Conservation (phyloP, 2,329 filamentous ascomycete species). For the Teratosphaeria gauchensis region DNA sequence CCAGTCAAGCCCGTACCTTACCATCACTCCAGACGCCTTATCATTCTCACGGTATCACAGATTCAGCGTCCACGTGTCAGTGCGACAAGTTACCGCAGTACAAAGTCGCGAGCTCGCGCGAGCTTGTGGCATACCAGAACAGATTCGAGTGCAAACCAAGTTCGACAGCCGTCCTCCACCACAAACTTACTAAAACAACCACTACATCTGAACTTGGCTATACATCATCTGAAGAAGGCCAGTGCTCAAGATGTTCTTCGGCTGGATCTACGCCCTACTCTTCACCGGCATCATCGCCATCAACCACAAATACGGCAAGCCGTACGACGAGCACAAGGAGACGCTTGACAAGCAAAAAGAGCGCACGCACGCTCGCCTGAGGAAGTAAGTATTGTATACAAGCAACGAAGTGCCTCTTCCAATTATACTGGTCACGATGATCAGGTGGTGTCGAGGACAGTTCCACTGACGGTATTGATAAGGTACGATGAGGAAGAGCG, state of each 20-base stretch:
- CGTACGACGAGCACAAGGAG: not conserved
- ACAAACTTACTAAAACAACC: not conserved
- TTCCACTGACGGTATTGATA: not conserved
- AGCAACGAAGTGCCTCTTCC: not conserved
- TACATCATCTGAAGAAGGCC: not conserved
- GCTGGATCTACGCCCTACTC: slow-evolving; percentile 5
- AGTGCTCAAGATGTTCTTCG: slow-evolving; percentile 5
- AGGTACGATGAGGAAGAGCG: slow-evolving; percentile 1
- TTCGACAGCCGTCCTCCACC: not conserved
- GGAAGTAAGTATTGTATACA: not conserved
- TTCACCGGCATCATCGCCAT: slow-evolving; percentile 6
- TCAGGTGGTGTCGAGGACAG: too few relatives aligned
- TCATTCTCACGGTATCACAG: not conserved
- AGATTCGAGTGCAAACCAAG: not conserved
- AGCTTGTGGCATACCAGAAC: not conserved
- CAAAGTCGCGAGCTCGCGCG: not conserved
- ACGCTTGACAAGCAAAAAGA: not conserved
- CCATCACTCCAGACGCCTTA: not conserved
- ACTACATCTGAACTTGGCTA: not conserved
- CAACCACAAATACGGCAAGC: slow-evolving; percentile 6
- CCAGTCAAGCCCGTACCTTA: not conserved
- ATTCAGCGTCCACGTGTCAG: not conserved
- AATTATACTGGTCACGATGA: too few relatives aligned
- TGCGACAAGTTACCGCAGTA: not conserved
- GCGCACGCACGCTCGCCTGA: not conserved